Evolutionary conservation across 495 filamentous ascomycete genomes (phyloP).

Genomic region (Talaromyces stipitatus): DNA sequence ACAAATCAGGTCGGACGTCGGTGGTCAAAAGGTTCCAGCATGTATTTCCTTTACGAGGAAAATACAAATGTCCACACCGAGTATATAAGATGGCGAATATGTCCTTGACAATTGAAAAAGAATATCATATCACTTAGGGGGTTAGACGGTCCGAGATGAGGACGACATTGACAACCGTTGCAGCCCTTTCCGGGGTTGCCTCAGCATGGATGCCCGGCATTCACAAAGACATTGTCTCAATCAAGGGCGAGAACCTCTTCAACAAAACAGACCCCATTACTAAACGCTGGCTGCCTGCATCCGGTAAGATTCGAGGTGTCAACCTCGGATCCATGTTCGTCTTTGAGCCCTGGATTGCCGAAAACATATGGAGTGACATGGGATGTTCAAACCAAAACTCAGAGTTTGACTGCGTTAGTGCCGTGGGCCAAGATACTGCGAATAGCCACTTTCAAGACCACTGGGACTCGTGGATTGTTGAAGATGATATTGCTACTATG

Average conservation of each 20-base stretch:
- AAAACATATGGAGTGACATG: slow-evolving; percentile 41
- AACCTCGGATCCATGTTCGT: slow-evolving; percentile 54
- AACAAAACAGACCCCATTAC: slow-evolving; percentile 6
- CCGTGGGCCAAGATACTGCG: slow-evolving; percentile 45
- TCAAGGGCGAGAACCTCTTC: slow-evolving; percentile 22
- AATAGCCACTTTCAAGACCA: slow-evolving; percentile 48
- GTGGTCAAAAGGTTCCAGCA: neutral
- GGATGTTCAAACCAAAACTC: slow-evolving; percentile 43
- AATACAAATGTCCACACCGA: neutral
- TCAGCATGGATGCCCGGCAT: slow-evolving; percentile 25
- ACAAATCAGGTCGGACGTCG: neutral
- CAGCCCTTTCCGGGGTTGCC: slow-evolving; percentile 9
- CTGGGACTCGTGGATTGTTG: slow-evolving; percentile 51
- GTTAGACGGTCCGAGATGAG: neutral
- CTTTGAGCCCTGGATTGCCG: slow-evolving; percentile 53
- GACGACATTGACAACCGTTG: slow-evolving; percentile 4
- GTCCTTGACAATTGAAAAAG: neutral
- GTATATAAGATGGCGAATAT: neutral
- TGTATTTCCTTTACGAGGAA: neutral
- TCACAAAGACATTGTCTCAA: slow-evolving; percentile 19
- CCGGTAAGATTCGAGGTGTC: slow-evolving; percentile 51
- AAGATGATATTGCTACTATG: slow-evolving; percentile 48
- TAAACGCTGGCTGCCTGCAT: slow-evolving; percentile 8
- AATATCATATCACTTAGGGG: neutral
- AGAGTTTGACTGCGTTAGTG: slow-evolving; percentile 51